Percentiles rank a stretch among this genome's conserved stretches.
Conservation (phyloP, 1,139 yeast species). For the Nakaseomyces sp. region DNA sequence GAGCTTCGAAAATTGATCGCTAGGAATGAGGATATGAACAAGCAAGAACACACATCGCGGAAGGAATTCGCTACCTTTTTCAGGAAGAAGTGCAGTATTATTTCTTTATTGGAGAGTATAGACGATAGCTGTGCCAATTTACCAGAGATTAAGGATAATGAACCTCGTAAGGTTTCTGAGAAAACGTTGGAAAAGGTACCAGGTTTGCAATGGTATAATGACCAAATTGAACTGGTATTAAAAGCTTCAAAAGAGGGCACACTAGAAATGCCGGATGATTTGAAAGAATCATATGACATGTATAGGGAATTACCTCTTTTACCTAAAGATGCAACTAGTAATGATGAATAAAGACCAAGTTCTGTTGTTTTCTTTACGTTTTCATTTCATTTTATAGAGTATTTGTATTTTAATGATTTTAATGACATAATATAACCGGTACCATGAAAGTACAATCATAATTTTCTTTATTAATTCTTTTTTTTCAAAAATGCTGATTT, state of each 20-base stretch:
- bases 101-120: conserved; percentile 19
- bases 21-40: conserved; percentile 27
- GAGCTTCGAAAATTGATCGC: conserved; percentile 17
- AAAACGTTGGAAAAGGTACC: conserved; percentile 18
- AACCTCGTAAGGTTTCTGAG: conserved; percentile 15
- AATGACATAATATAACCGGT: no score
- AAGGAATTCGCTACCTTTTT: conserved; percentile 28
- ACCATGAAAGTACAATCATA: no score
- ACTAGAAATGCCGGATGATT: conserved; percentile 22
- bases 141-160: conserved; percentile 4
- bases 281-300: conserved; percentile 23
- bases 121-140: conserved; percentile 11
- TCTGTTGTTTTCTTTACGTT: no score
- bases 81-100: conserved; percentile 27
- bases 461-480: not conserved
- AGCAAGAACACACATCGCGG: conserved; percentile 25
- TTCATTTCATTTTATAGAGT: no score
- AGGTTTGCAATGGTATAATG: conserved; percentile 24
- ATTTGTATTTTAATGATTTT: no score
- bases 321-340: conserved; percentile 19
- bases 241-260: conserved; percentile 11
- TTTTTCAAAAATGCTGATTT: not conserved
- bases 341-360: no score
- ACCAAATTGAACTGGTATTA: conserved; percentile 16
- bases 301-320: conserved; percentile 25